Percentiles rank a stretch among this genome's conserved stretches.
phyloP scores from a whole-genome alignment of 1,139 yeast species.

The Yamadazyma conglobata region DNA sequence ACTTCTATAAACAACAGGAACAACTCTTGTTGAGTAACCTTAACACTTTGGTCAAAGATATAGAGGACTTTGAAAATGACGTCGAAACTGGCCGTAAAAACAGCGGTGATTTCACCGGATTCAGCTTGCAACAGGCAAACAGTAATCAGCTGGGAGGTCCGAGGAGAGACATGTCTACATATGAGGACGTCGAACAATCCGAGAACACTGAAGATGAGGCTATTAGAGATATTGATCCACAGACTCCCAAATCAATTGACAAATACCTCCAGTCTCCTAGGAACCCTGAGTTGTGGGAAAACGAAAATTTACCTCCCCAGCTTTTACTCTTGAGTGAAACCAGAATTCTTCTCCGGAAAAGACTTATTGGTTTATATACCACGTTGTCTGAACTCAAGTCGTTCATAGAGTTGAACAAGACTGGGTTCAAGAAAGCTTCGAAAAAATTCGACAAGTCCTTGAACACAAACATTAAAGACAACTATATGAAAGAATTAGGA shows the following conservation, averaged over 20 bases:
- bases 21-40: conserved; percentile 43
- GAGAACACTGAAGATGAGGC: conserved; percentile 28
- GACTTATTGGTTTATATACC: conserved; percentile 54
- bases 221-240: conserved; percentile 1
- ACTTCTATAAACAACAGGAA: conserved; percentile 55
- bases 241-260: conserved; percentile 28
- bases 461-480: conserved; percentile 37
- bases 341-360: conserved; percentile 52
- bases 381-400: conserved; percentile 64
- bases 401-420: conserved; percentile 60
- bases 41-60: conserved; percentile 50
- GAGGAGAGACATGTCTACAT: background rate
- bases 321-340: conserved; percentile 38
- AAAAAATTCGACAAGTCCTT: conserved; percentile 69
- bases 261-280: conserved; percentile 39
- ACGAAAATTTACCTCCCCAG: conserved; percentile 35
- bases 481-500: conserved; percentile 32
- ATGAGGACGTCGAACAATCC: conserved; percentile 7
- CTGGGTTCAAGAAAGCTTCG: conserved; percentile 66
- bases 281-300: conserved; percentile 35
- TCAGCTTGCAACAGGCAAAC: conserved; percentile 7
- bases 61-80: conserved; percentile 44
- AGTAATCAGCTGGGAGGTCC: conserved; percentile 5
- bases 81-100: conserved; percentile 10
- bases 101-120: conserved; percentile 12